phyloP scores from a whole-genome alignment of 2,329 filamentous ascomycete genomes.

The Zasmidium citrigriseum region DNA sequence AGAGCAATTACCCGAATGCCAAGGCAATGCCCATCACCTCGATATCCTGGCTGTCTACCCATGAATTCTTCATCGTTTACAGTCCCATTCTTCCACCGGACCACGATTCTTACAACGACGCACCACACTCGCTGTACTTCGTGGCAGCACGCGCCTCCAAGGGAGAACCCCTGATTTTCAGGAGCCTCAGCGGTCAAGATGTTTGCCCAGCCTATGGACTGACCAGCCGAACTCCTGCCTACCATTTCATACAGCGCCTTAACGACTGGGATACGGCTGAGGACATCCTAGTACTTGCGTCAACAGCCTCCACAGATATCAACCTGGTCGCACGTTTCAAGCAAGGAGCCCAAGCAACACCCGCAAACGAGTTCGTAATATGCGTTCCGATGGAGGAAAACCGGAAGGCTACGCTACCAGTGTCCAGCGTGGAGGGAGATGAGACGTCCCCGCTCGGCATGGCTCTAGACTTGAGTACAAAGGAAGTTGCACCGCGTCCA shows the following conservation, averaged over 20 bases:
- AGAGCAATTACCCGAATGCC: constrained; percentile 39
- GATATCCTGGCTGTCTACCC: constrained; percentile 79
- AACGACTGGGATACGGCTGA: constrained; percentile 79
- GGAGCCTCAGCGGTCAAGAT: constrained; percentile 65
- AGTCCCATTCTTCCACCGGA: constrained; percentile 51
- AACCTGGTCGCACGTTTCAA: constrained; percentile 76
- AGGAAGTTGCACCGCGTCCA: constrained; percentile 21
- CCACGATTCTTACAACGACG: no score
- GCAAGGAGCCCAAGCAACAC: neutral
- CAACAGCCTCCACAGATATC: constrained; percentile 77
- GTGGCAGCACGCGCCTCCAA: constrained; percentile 69
- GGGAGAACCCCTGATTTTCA: constrained; percentile 64
- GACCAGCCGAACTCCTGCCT: constrained; percentile 59
- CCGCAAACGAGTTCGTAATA: constrained; percentile 3
- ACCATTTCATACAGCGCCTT: constrained; percentile 76
- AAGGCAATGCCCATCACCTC: constrained; percentile 44
- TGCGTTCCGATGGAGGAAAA: neutral
- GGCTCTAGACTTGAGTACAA: constrained; percentile 65
- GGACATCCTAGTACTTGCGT: constrained; percentile 79
- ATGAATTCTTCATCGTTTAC: constrained; percentile 69
- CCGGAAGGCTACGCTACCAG: neutral
- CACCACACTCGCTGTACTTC: constrained; percentile 70
- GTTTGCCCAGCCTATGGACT: constrained; percentile 66
- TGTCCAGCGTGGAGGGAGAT: constrained; percentile 53
- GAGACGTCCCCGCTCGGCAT: constrained; percentile 80